Conservation (phyloP, 192 early-diverging fungal genomes). For the Bifiguratus adelaidae region DNA sequence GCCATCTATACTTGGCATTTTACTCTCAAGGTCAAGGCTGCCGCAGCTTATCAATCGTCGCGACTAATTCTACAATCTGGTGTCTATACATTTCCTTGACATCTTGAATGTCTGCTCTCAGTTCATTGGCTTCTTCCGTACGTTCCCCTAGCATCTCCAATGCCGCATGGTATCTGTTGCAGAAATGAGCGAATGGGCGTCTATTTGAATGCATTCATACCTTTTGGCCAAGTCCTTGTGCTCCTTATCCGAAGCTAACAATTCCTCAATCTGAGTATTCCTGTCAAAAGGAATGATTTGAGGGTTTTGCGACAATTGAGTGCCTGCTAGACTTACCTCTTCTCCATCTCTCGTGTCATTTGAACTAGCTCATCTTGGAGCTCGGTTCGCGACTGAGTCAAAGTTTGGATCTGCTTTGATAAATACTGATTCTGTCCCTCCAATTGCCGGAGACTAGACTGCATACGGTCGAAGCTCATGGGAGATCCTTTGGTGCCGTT, state of each 20-base stretch:
- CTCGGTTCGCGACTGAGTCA: conserved; percentile 52
- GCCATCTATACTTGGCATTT: no score
- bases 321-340: conserved; percentile 26
- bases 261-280: conserved; percentile 1
- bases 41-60: conserved; percentile 27
- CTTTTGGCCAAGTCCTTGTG: neutral
- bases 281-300: neutral
- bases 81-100: conserved; percentile 65
- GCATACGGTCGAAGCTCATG: conserved; percentile 41
- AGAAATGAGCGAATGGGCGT: neutral
- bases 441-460: conserved; percentile 42
- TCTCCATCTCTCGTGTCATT: conserved; percentile 54
- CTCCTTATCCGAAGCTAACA: neutral
- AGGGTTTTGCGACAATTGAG: neutral
- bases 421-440: conserved; percentile 58
- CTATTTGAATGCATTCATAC: neutral
- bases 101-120: conserved; percentile 65
- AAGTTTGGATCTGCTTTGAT: conserved; percentile 49
- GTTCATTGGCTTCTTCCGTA: conserved; percentile 76
- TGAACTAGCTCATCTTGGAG: conserved; percentile 64
- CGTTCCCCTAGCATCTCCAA: conserved; percentile 84
- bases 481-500: neutral
- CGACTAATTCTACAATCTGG: conserved; percentile 50
- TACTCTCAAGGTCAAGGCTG: no score
- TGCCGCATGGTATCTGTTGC: conserved; percentile 48